Conservation (phyloP, 2,329 filamentous ascomycete species). For the Aureobasidium subglaciale region DNA sequence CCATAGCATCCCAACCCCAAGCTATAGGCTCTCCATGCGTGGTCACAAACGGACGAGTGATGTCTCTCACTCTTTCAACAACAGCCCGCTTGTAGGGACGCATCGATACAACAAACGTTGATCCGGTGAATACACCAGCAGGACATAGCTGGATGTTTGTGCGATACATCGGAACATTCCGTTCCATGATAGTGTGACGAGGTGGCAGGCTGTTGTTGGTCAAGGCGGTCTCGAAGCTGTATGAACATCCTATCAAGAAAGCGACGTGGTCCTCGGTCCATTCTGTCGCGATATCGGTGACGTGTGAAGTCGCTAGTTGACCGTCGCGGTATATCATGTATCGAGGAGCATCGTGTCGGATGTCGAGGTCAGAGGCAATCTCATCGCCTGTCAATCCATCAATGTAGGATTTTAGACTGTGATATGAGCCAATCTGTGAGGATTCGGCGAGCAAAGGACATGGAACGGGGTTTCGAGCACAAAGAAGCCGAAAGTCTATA, state of each 20-base stretch:
- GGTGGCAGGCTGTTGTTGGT: slow-evolving; percentile 44
- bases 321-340: slow-evolving; percentile 54
- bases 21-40: slow-evolving; percentile 60
- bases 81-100: slow-evolving; percentile 47
- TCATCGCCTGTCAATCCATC: slow-evolving; percentile 23
- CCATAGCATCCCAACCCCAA: slow-evolving; percentile 55
- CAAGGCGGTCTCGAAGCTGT: slow-evolving; percentile 56
- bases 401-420: slow-evolving; percentile 34
- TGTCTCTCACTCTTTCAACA: slow-evolving; percentile 46
- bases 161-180: slow-evolving; percentile 56
- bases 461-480: slow-evolving; percentile 54
- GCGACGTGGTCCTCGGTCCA: slow-evolving; percentile 55
- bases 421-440: slow-evolving; percentile 36
- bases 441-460: slow-evolving; percentile 55
- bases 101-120: slow-evolving; percentile 57
- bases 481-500: slow-evolving; percentile 51
- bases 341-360: slow-evolving; percentile 51
- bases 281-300: slow-evolving; percentile 39
- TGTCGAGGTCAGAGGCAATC: slow-evolving; percentile 43
- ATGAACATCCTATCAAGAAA: slow-evolving; percentile 58
- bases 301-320: slow-evolving; percentile 32
- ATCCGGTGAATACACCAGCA: slow-evolving; percentile 50
- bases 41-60: slow-evolving; percentile 48
- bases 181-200: slow-evolving; percentile 41
- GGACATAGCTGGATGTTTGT: slow-evolving; percentile 51